These are phyloP conservation scores for Yarrowia galli DNA, from an alignment of 1,139 yeast species.

Conservation along the genomic window DNA sequence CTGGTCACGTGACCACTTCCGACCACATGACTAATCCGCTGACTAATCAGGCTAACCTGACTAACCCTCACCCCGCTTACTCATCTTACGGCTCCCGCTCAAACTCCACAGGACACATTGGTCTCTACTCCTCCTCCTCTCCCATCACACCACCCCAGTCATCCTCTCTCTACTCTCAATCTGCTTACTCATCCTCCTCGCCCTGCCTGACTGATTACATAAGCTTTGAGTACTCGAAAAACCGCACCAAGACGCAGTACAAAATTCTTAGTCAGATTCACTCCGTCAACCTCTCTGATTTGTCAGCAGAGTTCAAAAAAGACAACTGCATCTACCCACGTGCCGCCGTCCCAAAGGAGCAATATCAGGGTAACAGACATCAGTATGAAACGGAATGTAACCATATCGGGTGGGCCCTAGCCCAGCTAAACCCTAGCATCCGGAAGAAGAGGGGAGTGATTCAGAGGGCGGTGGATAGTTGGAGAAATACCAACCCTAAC, in stretches of 20 bases:
- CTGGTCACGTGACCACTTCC: neutral
- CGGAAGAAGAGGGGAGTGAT: slow-evolving; percentile 56
- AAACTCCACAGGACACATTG: slow-evolving; percentile 4
- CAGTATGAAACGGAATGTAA: slow-evolving; percentile 58
- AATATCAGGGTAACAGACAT: slow-evolving; percentile 56
- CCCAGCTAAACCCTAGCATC: slow-evolving; percentile 54
- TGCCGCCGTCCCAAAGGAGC: slow-evolving; percentile 54
- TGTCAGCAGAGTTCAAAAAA: slow-evolving; percentile 50
- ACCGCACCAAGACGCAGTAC: slow-evolving; percentile 48
- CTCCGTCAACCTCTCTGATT: slow-evolving; percentile 45
- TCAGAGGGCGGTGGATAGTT: slow-evolving; percentile 60
- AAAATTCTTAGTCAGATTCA: slow-evolving; percentile 51
- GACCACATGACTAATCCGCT: no score
- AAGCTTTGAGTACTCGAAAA: slow-evolving; percentile 50
- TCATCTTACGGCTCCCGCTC: neutral
- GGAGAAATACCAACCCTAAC: slow-evolving; percentile 58
- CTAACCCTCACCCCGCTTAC: neutral
- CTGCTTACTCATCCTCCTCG: slow-evolving; percentile 1
- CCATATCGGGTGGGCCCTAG: slow-evolving; percentile 57
- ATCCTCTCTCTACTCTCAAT: neutral
- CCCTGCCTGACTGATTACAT: slow-evolving; percentile 41
- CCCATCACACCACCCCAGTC: neutral
- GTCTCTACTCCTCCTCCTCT: neutral
- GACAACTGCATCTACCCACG: slow-evolving; percentile 57
- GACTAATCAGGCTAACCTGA: no score